Base-by-base conservation (phyloP, 345 rosid genomes). In the Arabidopsis suecica region DNA sequence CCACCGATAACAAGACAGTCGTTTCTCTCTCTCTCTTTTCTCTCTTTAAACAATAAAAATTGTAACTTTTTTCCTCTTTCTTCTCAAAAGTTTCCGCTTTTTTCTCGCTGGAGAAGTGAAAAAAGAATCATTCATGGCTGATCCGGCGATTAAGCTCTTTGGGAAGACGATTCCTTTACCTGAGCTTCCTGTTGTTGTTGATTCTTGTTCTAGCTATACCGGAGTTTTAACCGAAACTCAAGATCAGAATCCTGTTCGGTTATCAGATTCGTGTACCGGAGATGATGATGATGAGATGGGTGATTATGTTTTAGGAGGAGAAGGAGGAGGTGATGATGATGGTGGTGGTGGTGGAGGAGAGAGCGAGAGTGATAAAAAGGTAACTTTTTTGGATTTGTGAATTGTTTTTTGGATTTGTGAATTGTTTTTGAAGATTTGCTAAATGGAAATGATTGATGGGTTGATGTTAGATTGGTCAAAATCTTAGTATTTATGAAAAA, bases 71-170 rank as follows among this genome's bases (percentile, higher is more conserved):
- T 50, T 28, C 59, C 48, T 65, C 58, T 54, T 40, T 61, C 73
- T 36, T 69, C 75, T 69, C 65, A 54, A 75, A 74, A 59, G 70
- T 81, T 70, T 75, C 62, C 54, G 75, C 60, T 79, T 79, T 78
- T 58, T 69, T 72, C 67, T 72, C 66, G 47, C 51, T 9, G 22
- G 74, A 49, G 47, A 57, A 45, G 69, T 34, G 58, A 51, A 37
- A 32, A 9, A 30, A 56, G 68, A 66, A 84, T 10, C 9, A 18
- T 25, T 14, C 20, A 93, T 93, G 98, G 75, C 87, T 84, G 96
- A 93, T 87, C 90, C 91, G 87, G 88, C 92, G 72, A 88, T 93
- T 82, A 93, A 93, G 85, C 87, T 93, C 9, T 93, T 93, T 61
- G 98, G 98, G 48, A 85, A 84, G 83, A 91, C 88, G 81, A 93